A percentile compares a stretch with the other conserved stretches of the same genome.
These are phyloP conservation scores for Firmiana major DNA, from an alignment of 345 rosid species.

Conservation along the genomic window DNA sequence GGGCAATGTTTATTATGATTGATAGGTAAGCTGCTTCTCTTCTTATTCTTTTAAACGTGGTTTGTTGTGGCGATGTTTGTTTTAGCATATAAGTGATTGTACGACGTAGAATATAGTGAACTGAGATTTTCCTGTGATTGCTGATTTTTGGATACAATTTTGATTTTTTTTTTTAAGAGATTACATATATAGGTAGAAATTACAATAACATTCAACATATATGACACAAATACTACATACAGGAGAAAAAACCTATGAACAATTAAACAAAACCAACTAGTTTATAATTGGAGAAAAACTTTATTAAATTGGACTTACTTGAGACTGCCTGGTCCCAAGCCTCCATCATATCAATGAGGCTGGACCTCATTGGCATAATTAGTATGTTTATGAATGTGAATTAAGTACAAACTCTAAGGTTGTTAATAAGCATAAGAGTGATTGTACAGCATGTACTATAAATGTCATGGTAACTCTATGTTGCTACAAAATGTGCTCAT, in stretches of 20 bases:
- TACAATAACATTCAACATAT: neutral
- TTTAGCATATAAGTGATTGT: neutral
- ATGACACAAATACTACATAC: neutral
- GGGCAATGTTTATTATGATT: conserved; percentile 74
- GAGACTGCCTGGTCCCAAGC: neutral
- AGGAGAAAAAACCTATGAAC: neutral
- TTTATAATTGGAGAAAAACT: neutral
- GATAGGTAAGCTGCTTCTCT: conserved; percentile 45
- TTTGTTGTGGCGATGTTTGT: neutral
- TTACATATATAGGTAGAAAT: neutral
- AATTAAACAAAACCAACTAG: neutral
- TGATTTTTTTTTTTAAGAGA: neutral
- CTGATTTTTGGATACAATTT: neutral
- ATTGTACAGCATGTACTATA: neutral
- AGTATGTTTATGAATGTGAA: neutral
- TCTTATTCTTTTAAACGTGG: neutral
- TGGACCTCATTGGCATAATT: neutral
- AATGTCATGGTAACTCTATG: neutral
- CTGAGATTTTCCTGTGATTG: neutral
- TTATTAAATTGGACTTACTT: neutral
- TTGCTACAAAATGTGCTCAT: neutral
- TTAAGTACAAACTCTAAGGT: neutral
- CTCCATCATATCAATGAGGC: neutral
- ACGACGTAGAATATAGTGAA: neutral
- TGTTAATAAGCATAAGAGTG: neutral